Percentiles rank a stretch among this genome's conserved stretches.
Conservation (phyloP, 176 grass and related monocot species). For the Musa beccarii region DNA sequence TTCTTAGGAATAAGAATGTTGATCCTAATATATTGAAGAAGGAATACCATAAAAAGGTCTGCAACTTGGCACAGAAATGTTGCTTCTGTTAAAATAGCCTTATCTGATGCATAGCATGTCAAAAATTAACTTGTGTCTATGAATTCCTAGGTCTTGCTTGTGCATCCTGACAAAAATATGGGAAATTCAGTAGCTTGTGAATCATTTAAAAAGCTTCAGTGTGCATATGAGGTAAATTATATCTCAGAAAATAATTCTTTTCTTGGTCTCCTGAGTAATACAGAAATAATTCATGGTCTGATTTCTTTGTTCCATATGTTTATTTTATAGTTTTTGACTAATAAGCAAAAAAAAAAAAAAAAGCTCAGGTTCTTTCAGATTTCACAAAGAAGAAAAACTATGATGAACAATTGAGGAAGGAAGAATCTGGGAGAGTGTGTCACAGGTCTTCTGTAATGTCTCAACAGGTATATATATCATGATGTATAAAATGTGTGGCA, state of each 20-base stretch:
- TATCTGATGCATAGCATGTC: not conserved
- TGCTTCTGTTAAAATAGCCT: not conserved
- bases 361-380: slow-evolving; percentile 75
- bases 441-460: slow-evolving; percentile 56
- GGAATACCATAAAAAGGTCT: slow-evolving; percentile 75
- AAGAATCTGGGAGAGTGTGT: slow-evolving; percentile 60
- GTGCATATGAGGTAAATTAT: slow-evolving; percentile 84
- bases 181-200: slow-evolving; percentile 67
- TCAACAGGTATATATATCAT: slow-evolving; percentile 44
- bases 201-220: slow-evolving; percentile 97
- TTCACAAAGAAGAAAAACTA: slow-evolving; percentile 80
- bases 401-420: slow-evolving; percentile 83
- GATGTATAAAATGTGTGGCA: not conserved
- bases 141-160: slow-evolving; percentile 67
- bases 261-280: not conserved
- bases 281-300: not conserved
- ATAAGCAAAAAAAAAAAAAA: slow-evolving; percentile 1
- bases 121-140: slow-evolving; percentile 24
- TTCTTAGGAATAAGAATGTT: slow-evolving; percentile 41
- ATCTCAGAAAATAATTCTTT: slow-evolving; percentile 17
- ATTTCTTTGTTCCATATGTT: not conserved
- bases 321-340: slow-evolving; percentile 4
- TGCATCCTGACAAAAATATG: slow-evolving; percentile 99
- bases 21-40: slow-evolving; percentile 55
- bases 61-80: not conserved